These are phyloP conservation scores for Plasmopara halstedii DNA, from an alignment of 352 stramenopile genomes.

Conservation along the genomic window DNA sequence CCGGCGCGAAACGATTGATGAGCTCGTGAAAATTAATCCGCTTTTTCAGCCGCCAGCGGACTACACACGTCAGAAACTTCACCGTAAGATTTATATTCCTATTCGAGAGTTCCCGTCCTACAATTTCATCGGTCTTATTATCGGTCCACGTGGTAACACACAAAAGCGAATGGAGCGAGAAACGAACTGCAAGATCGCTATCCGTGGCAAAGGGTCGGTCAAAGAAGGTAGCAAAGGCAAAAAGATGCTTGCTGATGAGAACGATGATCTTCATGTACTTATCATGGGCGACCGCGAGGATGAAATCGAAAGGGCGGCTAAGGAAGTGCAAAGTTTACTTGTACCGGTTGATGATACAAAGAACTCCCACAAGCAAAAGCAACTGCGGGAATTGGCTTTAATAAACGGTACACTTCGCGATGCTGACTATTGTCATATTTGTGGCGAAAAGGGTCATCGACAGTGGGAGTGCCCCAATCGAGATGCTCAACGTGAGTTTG, in stretches of 20 bases:
- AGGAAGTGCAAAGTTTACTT: conserved; percentile 87
- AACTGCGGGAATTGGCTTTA: conserved; percentile 96
- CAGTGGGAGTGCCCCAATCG: conserved; percentile 95
- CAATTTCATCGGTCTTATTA: conserved; percentile 99
- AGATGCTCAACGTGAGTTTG: conserved; percentile 59
- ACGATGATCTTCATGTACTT: conserved; percentile 96
- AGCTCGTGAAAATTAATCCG: conserved; percentile 94
- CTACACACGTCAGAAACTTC: conserved; percentile 90
- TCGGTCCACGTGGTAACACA: conserved; percentile 97
- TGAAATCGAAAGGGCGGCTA: conserved; percentile 71
- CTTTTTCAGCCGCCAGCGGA: conserved; percentile 79
- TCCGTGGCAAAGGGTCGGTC: conserved; percentile 93
- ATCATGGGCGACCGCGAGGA: conserved; percentile 89
- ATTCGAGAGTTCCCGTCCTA: conserved; percentile 97
- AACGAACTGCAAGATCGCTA: conserved; percentile 98
- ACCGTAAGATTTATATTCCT: conserved; percentile 96
- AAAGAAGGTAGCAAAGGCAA: conserved; percentile 96
- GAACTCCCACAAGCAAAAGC: conserved; percentile 98
- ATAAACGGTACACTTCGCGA: conserved; percentile 99
- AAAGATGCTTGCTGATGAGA: conserved; percentile 88
- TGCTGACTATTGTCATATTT: conserved; percentile 97
- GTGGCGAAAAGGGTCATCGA: conserved; percentile 96
- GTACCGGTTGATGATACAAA: conserved; percentile 88
- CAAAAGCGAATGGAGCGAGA: conserved; percentile 99
- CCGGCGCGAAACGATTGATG: conserved; percentile 90